Evolutionary conservation across 441 rosid genomes (phyloP).

Genomic region (Populus trichocarpa): DNA sequence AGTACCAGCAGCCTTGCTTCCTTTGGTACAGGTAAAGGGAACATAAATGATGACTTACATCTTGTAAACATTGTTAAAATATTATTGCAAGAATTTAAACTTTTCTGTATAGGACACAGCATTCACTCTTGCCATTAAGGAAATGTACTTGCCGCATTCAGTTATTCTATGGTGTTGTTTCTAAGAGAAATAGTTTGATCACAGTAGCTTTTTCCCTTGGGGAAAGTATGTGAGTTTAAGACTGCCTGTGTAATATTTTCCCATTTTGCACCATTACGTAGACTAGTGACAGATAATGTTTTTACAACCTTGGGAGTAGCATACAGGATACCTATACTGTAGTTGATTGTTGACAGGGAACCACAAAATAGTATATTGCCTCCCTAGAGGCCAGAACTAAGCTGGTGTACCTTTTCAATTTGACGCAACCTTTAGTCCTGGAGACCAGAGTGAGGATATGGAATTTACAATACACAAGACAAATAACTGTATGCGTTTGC

Average conservation of each 20-base stretch:
- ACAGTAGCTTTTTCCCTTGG: neutral
- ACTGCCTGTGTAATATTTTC: neutral
- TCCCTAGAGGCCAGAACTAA: neutral
- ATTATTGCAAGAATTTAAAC: neutral
- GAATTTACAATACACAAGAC: neutral
- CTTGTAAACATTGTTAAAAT: neutral
- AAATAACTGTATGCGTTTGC: neutral
- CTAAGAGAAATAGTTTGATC: neutral
- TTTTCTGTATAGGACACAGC: neutral
- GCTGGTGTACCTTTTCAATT: neutral
- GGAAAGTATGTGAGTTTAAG: neutral
- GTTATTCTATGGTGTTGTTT: neutral
- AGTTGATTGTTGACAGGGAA: neutral
- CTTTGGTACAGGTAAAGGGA: constrained; percentile 66
- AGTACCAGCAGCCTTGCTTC: constrained; percentile 56
- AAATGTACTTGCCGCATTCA: neutral
- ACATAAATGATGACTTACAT: neutral
- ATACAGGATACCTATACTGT: neutral
- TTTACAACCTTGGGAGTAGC: neutral
- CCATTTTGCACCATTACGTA: neutral
- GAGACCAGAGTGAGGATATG: neutral
- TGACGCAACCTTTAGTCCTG: neutral
- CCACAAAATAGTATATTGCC: neutral
- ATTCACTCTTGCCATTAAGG: neutral
- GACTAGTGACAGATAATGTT: neutral